Percentiles rank a stretch among this genome's conserved stretches.
Evolutionary conservation across 164 flowering plant species (phyloP).

Genomic region (Paratinospora sagittata): DNA sequence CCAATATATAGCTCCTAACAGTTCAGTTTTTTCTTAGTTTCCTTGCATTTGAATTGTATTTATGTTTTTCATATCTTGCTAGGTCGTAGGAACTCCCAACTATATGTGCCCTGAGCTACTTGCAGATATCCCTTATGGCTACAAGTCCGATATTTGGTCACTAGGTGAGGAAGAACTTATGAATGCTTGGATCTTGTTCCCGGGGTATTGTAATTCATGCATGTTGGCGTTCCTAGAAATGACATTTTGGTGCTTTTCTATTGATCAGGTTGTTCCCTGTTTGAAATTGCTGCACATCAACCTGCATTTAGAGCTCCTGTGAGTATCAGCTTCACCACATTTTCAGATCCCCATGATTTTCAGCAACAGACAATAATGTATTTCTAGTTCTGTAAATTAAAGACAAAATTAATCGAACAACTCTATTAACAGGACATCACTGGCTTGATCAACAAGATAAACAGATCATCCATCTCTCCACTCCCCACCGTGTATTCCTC

Average conservation of each 20-base stretch:
- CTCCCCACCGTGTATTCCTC: conserved; percentile 75
- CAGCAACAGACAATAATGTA: background rate
- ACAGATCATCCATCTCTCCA: conserved; percentile 61
- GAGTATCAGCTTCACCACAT: conserved; percentile 23
- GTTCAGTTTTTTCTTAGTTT: background rate
- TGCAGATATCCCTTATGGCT: conserved; percentile 85
- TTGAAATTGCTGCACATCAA: conserved; percentile 87
- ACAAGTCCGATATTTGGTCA: conserved; percentile 93
- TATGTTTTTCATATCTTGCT: background rate
- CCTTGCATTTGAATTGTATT: background rate
- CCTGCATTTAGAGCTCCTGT: conserved; percentile 84
- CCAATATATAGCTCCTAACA: background rate
- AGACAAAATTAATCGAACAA: background rate
- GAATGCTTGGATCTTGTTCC: conserved; percentile 2
- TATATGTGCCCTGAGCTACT: conserved; percentile 95
- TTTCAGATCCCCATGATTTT: conserved; percentile 2
- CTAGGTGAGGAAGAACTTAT: conserved; percentile 46
- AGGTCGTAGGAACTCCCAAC: conserved; percentile 86
- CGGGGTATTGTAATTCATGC: background rate
- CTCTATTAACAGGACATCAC: conserved; percentile 60
- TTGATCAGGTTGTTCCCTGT: conserved; percentile 86
- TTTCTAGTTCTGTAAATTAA: conserved; percentile 1
- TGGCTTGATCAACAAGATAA: conserved; percentile 69
- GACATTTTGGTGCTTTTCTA: conserved; percentile 8
- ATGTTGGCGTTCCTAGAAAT: conserved; percentile 1